Base-by-base conservation (phyloP, 2,329 filamentous ascomycete genomes). In the Aurifilum marmelostoma region DNA sequence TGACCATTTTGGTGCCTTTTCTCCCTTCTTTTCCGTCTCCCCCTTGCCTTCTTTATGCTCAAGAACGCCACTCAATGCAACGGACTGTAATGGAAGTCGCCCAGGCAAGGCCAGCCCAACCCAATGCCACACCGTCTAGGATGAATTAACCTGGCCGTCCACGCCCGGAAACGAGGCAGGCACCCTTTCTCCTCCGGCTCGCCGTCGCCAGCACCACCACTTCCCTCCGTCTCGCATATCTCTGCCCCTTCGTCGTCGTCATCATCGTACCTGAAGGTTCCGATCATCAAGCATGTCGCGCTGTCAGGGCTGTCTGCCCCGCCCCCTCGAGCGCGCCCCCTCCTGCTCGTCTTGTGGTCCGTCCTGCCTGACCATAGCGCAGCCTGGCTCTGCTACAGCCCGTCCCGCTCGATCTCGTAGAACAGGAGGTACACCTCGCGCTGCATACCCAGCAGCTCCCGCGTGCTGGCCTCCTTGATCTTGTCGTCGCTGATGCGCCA, bases 401-500 rank as follows among this genome's bases (percentile, higher is more conserved):
- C 70, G 61, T 80, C 79, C 73, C 83, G 84, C 72, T 95, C 92
- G 74, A 97, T 82, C 83, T 98, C 95, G 80, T 99, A 99, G 79
- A 99, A 99, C 65, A 99, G 80, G 77, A 99, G 82, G 79, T 99
- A 99, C 0, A 98, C 95, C 80, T 99, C 96, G 75, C 91, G 91
- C 80, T 97, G 94, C 94, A 97, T 97, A 9, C 89, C 89, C 69
- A 99, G 79, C 8, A 99, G 93, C 74, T 99, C 96, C 67, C 86
- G 88, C 7, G 94, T 98, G 83, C 94, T 97, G 73, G 93, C 91
- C 80, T 98, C 95, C 77, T 95, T 96, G 75, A 98, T 89, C 80
- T 97, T 97, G 73, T 99, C 96, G 78, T 99, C 96, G 73, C 94
- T 97, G 73, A 99, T 97, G 47, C 96, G 89, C 96, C 96, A 99